A percentile compares a stretch with the other conserved stretches of the same genome.
Evolutionary conservation across 2,329 filamentous ascomycete genomes (phyloP).

Genomic region (Colletotrichum theobromicola): DNA sequence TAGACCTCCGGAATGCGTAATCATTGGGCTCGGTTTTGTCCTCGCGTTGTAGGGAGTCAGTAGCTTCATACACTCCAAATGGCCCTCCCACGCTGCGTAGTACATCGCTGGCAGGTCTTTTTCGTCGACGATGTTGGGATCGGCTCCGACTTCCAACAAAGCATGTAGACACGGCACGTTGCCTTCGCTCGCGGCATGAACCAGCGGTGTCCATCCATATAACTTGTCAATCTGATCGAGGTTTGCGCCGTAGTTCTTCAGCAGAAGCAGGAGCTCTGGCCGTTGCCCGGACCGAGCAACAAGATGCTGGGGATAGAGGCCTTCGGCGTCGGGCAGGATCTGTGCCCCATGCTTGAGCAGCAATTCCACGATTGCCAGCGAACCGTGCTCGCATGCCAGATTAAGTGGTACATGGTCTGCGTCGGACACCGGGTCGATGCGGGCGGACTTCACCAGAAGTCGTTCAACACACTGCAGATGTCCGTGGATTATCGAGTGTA

Average conservation of each 20-base stretch:
- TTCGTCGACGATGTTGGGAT: constrained; percentile 84
- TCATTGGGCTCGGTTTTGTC: constrained; percentile 47
- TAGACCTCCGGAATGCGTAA: constrained; percentile 45
- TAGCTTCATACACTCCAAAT: constrained; percentile 91
- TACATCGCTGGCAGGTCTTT: constrained; percentile 96
- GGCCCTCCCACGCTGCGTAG: constrained; percentile 97
- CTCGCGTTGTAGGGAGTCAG: constrained; percentile 66
- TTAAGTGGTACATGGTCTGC: constrained; percentile 94
- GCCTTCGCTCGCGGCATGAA: constrained; percentile 95
- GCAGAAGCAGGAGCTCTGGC: constrained; percentile 77
- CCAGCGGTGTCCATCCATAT: constrained; percentile 95
- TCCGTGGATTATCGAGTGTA: constrained; percentile 92
- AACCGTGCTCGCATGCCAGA: constrained; percentile 92
- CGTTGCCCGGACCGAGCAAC: constrained; percentile 88
- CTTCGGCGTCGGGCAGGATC: constrained; percentile 94
- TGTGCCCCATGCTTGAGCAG: constrained; percentile 80
- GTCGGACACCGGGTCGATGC: constrained; percentile 84
- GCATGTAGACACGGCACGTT: constrained; percentile 87
- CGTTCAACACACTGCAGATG: constrained; percentile 81
- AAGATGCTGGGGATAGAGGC: constrained; percentile 94
- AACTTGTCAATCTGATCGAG: constrained; percentile 93
- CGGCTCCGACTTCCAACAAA: constrained; percentile 78
- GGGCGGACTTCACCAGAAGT: constrained; percentile 78
- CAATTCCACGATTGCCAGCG: constrained; percentile 81
- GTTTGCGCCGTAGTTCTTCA: constrained; percentile 87